Evolutionary conservation across 345 rosid genomes (phyloP), one percentile per base, ranked within the genome.

Genomic region (Gossypium arboreum): DNA sequence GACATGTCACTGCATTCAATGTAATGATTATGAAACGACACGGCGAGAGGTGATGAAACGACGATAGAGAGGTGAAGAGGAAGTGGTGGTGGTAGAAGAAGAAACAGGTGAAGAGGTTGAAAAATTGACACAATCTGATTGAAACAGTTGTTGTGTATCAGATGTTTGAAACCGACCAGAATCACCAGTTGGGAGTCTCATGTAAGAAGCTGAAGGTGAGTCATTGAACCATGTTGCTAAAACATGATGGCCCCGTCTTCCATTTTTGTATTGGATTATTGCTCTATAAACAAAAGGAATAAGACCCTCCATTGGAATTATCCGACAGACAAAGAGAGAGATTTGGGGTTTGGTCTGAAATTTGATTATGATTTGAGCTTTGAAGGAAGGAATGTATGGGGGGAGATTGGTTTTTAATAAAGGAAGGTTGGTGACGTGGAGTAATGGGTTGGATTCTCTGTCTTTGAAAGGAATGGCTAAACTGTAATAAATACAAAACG

Each of bases 201-300:
- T 88, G 85, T 94, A 94, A 4, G 87, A 83, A 71, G 93, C 75
- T 3, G 97, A 86, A n/a, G 92, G 88, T 3, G 92, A 91, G 29
- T 87, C 91, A 3, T 34, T 71, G 65, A 83, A 75, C 88, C 88
- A 85, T 0, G 89, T 72, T 4, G 76, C 76, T 4, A 84, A 18
- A 18, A 83, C 66, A 1, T 13, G 65, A 1, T 27, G 65, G 41
- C 87, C 83, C 17, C 85, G 82, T 48, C 81, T 80, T 24, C 88
- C 90, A 17, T 87, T 87, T 77, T 79, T 92, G 91, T 87, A 79
- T 75, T 87, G 97, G 77, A 86, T 81, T 60, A 88, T 75, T 16
- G 92, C 89, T 71, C 67, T 86, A 76, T 91, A 89, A 29, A 88
- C 90, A 20, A 85, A 86, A 50, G 97, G 97, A 74, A 91, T 89